Base-by-base conservation (phyloP, 768 basidiomycete species). In the Nevesoporus exiguus region DNA sequence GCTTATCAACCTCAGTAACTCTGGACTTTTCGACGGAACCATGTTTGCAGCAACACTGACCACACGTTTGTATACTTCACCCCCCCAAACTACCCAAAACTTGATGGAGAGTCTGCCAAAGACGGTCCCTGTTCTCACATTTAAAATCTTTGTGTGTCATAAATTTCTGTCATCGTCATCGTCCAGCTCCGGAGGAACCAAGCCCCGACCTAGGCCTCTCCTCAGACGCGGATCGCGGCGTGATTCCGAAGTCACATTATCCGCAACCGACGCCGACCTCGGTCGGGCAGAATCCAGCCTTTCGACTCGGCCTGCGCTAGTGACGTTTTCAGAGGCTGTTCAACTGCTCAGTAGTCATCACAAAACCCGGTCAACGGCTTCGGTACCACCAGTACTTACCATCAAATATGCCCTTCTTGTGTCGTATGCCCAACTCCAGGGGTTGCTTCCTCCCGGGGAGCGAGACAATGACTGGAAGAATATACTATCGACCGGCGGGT, bases 131-230 rank as follows among this genome's bases (percentile, higher is more conserved):
- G 54, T 64, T 3, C 68, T 74, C 45, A 63, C 61, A 22, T 80
- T 81, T 50, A 80, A 79, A 63, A 53, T 80, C 5, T 59, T 67
- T 0, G 58, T 80, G 14, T 80, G 78, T 58, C 73, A 73, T 42
- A 75, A 70, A 59, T 68, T 74, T 43, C 59, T 77, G 37, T 66
- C 64, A 9, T 68, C 66, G 43, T 58, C 61, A 9, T 46, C 59
- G 8, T 59, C 62, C 21, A 50, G 37, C 30, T 25, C 50, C 19
- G 62, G 46, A 4, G 49, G 50, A 4, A 50, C 57, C 37, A 60
- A 64, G 25, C 64, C 61, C 31, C 68, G 74, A 43, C 72, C 73
- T 7, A 68, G 69, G 34, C 71, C 73, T n/a, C 71, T 72, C 44
- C 64, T 59, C 24, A 68, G 60, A 42, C 66, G 56, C 48, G 66